Conservation (phyloP, 129 eudicot genomes). For the Helianthus tuberosus region DNA sequence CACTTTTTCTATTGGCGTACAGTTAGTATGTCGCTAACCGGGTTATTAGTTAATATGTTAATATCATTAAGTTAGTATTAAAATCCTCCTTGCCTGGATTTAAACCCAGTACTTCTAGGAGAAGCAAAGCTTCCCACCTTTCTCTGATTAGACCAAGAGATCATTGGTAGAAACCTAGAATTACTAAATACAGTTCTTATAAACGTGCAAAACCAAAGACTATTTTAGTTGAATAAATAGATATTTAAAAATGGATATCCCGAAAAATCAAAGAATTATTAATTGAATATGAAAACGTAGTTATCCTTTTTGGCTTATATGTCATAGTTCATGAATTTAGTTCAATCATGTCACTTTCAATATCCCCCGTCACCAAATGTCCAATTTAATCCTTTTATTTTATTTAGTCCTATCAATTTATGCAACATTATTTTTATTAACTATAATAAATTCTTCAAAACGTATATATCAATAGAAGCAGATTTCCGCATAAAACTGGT, state of each 20-base stretch:
- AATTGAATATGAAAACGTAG: conserved; percentile 6
- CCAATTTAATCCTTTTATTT: not conserved
- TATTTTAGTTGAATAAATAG: not conserved
- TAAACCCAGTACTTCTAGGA: no score
- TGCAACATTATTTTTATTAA: not conserved
- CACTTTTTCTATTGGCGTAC: no score
- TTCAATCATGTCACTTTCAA: conserved; percentile 23
- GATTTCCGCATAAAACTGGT: no score
- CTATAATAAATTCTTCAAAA: no score
- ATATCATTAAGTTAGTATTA: no score
- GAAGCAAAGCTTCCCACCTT: no score
- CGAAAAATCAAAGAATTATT: not conserved
- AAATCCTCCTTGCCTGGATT: no score
- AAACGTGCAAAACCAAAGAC: conserved; percentile 12
- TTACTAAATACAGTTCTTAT: not conserved
- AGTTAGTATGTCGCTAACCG: no score
- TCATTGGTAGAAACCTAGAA: not conserved
- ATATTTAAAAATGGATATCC: not conserved
- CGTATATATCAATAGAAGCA: no score
- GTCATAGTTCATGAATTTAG: conserved; percentile 33
- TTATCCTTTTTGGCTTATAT: conserved; percentile 18
- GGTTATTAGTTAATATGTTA: no score
- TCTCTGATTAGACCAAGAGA: no score
- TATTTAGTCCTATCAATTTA: not conserved
- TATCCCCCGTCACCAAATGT: conserved; percentile 15